These are phyloP conservation scores for Aspergillus heteromorphus DNA, from an alignment of 495 filamentous ascomycete species.

Conservation along the genomic window DNA sequence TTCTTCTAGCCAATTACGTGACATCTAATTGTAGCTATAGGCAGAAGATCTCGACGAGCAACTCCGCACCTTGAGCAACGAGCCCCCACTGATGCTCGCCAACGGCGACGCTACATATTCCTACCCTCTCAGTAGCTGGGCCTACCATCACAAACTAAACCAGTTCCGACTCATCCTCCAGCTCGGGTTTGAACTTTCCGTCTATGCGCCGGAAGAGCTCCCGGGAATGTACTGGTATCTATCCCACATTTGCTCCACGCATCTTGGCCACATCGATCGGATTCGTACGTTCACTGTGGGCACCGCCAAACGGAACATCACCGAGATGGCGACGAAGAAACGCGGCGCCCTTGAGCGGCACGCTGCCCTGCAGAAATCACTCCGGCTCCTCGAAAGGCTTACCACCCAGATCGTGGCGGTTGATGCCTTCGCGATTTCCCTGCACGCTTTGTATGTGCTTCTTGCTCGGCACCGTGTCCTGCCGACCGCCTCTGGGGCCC, in stretches of 20 bases:
- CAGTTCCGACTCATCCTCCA: conserved; percentile 86
- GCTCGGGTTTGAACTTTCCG: conserved; percentile 90
- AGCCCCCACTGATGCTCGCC: conserved; percentile 49
- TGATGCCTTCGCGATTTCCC: conserved; percentile 63
- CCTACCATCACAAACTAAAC: conserved; percentile 78
- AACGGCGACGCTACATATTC: conserved; percentile 48
- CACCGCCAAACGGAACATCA: conserved; percentile 27
- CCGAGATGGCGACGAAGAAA: conserved; percentile 23
- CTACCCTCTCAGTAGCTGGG: conserved; percentile 81
- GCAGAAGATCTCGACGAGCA: conserved; percentile 74
- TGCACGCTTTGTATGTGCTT: conserved; percentile 61
- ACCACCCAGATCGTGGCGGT: conserved; percentile 64
- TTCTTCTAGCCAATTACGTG: background rate
- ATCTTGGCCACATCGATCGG: conserved; percentile 58
- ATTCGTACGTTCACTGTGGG: conserved; percentile 58
- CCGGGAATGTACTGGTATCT: conserved; percentile 85
- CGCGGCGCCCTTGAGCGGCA: conserved; percentile 27
- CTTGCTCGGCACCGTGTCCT: conserved; percentile 58
- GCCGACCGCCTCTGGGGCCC: conserved; percentile 41
- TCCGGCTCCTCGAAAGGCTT: conserved; percentile 54
- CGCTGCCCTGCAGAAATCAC: conserved; percentile 44
- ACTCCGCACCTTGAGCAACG: conserved; percentile 56
- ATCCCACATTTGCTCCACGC: conserved; percentile 43
- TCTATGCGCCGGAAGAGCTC: conserved; percentile 84
- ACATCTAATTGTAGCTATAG: conserved; percentile 19